Evolutionary conservation across 2,329 filamentous ascomycete genomes (phyloP), one percentile per base, ranked within the genome.

Genomic region (Geoglossum cookeanum): DNA sequence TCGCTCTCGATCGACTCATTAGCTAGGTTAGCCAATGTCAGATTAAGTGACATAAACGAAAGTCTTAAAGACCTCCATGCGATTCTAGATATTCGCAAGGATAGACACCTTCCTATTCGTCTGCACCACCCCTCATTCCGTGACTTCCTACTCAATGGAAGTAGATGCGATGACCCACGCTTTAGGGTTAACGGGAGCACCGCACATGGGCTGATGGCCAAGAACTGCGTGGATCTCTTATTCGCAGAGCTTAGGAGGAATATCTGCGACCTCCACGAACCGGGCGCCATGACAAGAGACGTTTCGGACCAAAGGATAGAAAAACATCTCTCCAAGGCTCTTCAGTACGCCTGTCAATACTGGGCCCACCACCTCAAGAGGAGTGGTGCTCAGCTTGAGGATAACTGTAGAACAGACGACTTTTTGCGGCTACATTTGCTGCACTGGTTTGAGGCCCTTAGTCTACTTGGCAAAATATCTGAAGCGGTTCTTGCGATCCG

Each of bases 381-480:
- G 33, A 66, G 65, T 60, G 60, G 58, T 54, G 37, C 58, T 57
- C 60, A 60, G 44, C 63, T 68, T 55, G 59, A 56, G 59, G 63
- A 68, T 60, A 59, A 60, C 22, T 62, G 65, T 52, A 29, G 61
- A 32, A 63, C 66, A 4, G 59, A 71, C 55, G 0, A 55, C 0
- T 75, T 75, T 59, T 61, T 75, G 3, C 58, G 63, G 11, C 8
- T 59, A 15, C 67, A 73, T 60, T 64, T 74, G 55, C 69, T 74
- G 2, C 63, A 74, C 56, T 75, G 70, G 72, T 62, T 76, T 2
- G 72, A 75, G 58, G 67, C 69, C 37, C 64, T 74, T 2, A 69
- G 69, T 53, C 64, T 72, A 3, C 58, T 70, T 11, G 51, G 56
- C 8, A 59, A 61, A 39, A 60, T 67, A 6, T 59, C 61, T 9